Evolutionary conservation across 2,329 filamentous ascomycete genomes (phyloP).

Genomic region (Venturia effusa): DNA sequence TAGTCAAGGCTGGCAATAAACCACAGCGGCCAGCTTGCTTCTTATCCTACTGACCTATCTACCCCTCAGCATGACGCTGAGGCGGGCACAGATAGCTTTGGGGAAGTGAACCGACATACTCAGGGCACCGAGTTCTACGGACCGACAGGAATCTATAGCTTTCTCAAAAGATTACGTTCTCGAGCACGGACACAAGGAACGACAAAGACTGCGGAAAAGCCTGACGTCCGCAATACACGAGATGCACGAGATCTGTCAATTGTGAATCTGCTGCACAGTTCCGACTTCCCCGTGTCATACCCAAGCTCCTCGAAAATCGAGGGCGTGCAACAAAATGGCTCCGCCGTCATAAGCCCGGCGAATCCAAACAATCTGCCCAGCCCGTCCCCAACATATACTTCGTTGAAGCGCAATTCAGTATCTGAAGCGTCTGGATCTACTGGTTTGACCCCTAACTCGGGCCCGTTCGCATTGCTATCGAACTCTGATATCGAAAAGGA

Average conservation of each 20-base stretch:
- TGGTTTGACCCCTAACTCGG: background rate
- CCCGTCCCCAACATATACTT: background rate
- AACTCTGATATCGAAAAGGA: slow-evolving; percentile 13
- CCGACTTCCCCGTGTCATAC: slow-evolving; percentile 6
- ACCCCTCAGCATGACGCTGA: background rate
- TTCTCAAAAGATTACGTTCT: slow-evolving; percentile 12
- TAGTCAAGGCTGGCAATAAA: background rate
- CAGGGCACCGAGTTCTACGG: slow-evolving; percentile 15
- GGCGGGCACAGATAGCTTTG: slow-evolving; percentile 6
- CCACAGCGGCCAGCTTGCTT: background rate
- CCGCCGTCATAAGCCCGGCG: background rate
- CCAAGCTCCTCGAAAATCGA: background rate
- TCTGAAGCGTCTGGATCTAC: background rate
- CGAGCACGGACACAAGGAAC: slow-evolving; percentile 8
- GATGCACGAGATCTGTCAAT: slow-evolving; percentile 9
- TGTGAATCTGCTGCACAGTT: slow-evolving; percentile 12
- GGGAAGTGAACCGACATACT: slow-evolving; percentile 14
- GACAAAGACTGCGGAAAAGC: background rate
- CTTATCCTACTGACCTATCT: background rate
- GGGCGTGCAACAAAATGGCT: background rate
- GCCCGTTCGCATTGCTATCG: slow-evolving; percentile 4
- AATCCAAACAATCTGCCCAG: slow-evolving; percentile 1
- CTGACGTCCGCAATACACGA: background rate
- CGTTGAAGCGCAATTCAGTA: background rate
- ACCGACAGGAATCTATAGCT: slow-evolving; percentile 11